Conservation (phyloP, 176 grass and related monocot species). For the Carex parvula region DNA sequence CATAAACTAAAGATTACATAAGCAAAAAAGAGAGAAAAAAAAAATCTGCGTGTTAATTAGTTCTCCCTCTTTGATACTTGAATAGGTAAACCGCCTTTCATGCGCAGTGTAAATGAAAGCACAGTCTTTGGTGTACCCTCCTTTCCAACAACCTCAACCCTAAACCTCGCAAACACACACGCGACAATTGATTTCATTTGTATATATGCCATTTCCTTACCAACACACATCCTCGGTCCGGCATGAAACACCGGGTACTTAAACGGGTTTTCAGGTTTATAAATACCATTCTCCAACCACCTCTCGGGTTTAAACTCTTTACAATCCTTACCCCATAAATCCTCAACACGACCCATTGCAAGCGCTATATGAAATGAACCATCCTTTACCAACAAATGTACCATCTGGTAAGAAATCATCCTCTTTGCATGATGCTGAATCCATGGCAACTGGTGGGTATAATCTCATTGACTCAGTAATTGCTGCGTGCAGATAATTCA, state of each 20-base stretch:
- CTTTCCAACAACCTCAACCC: constrained; percentile 23
- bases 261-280: constrained; percentile 48
- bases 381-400: constrained; percentile 48
- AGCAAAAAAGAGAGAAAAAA: not conserved
- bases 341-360: constrained; percentile 44
- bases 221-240: constrained; percentile 57
- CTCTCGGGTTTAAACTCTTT: constrained; percentile 53
- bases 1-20: not conserved
- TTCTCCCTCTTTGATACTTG: constrained; percentile 15
- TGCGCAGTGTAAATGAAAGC: constrained; percentile 47
- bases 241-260: constrained; percentile 56
- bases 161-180: constrained; percentile 45
- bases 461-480: constrained; percentile 61
- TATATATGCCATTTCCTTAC: constrained; percentile 78
- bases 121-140: constrained; percentile 27
- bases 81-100: constrained; percentile 49
- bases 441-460: constrained; percentile 55
- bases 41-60: not conserved
- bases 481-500: constrained; percentile 61
- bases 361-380: constrained; percentile 40
- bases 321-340: constrained; percentile 54
- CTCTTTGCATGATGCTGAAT: constrained; percentile 38
- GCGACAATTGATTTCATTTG: constrained; percentile 64
- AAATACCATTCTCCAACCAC: constrained; percentile 51
- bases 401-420: constrained; percentile 50